Evolutionary conservation across 2,329 filamentous ascomycete genomes (phyloP).

Genomic region (Coniochaeta prunicola): DNA sequence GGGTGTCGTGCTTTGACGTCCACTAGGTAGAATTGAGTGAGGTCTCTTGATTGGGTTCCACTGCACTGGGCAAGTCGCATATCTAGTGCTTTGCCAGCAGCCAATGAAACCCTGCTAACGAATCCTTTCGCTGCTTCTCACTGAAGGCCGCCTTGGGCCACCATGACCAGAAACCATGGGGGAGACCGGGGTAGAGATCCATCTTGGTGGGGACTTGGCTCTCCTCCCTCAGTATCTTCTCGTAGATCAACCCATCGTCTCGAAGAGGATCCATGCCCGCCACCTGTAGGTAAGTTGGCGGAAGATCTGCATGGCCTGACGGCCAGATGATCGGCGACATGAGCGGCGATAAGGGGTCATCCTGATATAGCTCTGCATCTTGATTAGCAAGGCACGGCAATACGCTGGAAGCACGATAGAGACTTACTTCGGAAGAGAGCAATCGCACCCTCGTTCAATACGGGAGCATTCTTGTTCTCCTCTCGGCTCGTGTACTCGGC

Average conservation of each 20-base stretch:
- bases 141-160: background rate
- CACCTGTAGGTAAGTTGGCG: conserved; percentile 23
- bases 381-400: too few species aligned
- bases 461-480: conserved; percentile 16
- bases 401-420: too few species aligned
- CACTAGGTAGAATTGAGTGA: too few species aligned
- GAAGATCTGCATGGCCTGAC: conserved; percentile 14
- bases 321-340: conserved; percentile 16
- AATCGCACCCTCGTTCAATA: conserved; percentile 15
- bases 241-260: conserved; percentile 20
- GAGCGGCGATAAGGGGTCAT: conserved; percentile 15
- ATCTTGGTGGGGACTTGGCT: conserved; percentile 18
- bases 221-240: conserved; percentile 20
- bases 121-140: background rate
- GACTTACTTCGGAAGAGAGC: too few species aligned
- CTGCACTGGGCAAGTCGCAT: too few species aligned
- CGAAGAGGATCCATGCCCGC: conserved; percentile 21
- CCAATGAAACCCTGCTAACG: background rate
- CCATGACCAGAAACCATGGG: conserved; percentile 18
- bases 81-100: background rate
- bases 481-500: conserved; percentile 19
- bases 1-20: too few species aligned
- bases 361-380: too few species aligned
- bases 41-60: too few species aligned
- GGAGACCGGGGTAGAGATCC: conserved; percentile 21